These are phyloP conservation scores for Exophiala lecanii-corni DNA, from an alignment of 2,329 filamentous ascomycete genomes.

Conservation along the genomic window DNA sequence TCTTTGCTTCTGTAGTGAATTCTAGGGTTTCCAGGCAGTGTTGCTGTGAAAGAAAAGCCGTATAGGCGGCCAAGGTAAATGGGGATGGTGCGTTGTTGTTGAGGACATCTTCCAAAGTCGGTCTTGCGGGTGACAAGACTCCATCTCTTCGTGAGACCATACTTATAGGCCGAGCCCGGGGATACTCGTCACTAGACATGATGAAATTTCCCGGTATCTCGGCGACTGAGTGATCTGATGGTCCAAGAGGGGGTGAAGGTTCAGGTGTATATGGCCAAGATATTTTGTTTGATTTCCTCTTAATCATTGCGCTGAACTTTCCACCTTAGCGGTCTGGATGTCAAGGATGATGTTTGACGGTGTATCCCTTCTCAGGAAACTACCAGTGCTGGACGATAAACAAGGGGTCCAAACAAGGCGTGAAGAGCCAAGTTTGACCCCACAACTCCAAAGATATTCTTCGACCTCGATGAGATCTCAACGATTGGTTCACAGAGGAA, in stretches of 20 bases:
- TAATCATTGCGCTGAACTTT: conserved; percentile 27
- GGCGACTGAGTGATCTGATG: conserved; percentile 36
- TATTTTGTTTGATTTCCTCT: conserved; percentile 28
- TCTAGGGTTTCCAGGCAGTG: conserved; percentile 95
- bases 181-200: conserved; percentile 38
- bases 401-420: not conserved
- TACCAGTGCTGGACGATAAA: not conserved
- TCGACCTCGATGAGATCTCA: no score
- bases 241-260: conserved; percentile 43
- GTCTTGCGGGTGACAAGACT: conserved; percentile 50
- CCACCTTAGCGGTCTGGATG: not conserved
- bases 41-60: conserved; percentile 93
- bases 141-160: conserved; percentile 37
- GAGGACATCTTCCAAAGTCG: conserved; percentile 80
- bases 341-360: no score
- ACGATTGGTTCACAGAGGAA: no score
- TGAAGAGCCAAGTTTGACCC: not conserved
- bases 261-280: conserved; percentile 34
- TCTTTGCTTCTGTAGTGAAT: conserved; percentile 89
- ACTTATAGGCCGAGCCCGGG: conserved; percentile 41
- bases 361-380: not conserved
- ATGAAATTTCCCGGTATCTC: conserved; percentile 39
- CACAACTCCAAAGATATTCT: not conserved
- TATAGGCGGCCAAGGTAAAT: conserved; percentile 88
- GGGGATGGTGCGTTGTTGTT: conserved; percentile 79